These are phyloP conservation scores for Rhodotorula diobovata DNA, from an alignment of 768 basidiomycete species.

Conservation along the genomic window DNA sequence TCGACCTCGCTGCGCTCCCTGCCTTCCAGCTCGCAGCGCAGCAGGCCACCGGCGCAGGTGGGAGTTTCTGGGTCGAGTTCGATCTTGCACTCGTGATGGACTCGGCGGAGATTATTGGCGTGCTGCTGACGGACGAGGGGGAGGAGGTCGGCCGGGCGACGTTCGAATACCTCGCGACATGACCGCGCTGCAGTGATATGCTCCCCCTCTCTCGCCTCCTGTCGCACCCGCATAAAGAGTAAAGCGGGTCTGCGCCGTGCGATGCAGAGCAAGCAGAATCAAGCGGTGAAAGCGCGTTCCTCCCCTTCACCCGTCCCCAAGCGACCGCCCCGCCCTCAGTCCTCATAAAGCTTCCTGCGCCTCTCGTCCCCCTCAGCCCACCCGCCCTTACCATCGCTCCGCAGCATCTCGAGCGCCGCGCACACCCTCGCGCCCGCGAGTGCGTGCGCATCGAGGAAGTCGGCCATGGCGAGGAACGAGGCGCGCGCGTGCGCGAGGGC, in stretches of 20 bases:
- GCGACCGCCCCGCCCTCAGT: neutral
- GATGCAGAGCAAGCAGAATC: neutral
- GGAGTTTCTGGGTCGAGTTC: conserved; percentile 75
- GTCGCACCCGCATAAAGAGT: neutral
- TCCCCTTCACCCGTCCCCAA: no score
- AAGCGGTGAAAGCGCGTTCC: no score
- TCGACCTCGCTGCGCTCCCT: conserved; percentile 71
- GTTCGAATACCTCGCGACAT: neutral
- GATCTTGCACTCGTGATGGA: neutral
- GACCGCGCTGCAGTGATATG: no score
- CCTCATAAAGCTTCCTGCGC: neutral
- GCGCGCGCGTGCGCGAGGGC: neutral
- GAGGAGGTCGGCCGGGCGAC: conserved; percentile 15
- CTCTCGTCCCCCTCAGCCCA: neutral
- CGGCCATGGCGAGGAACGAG: conserved; percentile 12
- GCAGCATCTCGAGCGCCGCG: neutral
- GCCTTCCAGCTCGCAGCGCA: conserved; percentile 53
- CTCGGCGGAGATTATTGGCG: conserved; percentile 16
- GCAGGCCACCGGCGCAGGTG: conserved; percentile 54
- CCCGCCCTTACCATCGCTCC: neutral
- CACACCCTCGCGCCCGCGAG: neutral
- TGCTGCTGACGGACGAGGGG: conserved; percentile 11
- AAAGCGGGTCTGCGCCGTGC: no score
- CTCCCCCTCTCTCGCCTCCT: no score
- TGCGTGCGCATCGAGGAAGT: conserved; percentile 29